Evolutionary conservation across 1,284 basidiomycete species (phyloP), one percentile per base, ranked within the genome.

Genomic region (Ganoderma lingzhi): DNA sequence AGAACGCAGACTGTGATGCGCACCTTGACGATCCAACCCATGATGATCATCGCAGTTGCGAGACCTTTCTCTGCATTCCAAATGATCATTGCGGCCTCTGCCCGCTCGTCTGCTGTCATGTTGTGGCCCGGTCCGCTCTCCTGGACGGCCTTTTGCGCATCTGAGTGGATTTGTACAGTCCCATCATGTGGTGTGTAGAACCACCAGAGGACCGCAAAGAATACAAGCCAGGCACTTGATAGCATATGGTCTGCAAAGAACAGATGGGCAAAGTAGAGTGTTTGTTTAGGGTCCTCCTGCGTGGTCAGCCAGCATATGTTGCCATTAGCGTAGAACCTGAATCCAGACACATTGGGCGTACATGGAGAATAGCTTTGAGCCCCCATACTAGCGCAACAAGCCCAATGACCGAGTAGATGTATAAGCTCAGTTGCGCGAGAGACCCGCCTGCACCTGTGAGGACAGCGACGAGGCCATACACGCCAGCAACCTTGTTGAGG

Each of bases 401-500:
- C 37, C 92, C 95, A 19, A 92, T 81, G 65, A 94, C 91, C 14
- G 96, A 98, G 84, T 99, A 99, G 48, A 96, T 85, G 81, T 99
- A 99, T 78, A 96, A 87, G 80, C 90, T 93, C 69, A 98, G 86
- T 82, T 99, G 97, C 0, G 94, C 90, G 74, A 96, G 92, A 9
- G 95, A 93, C 30, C 96, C 96, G 48, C 95, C 95, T 63, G 91
- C 89, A 59, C 95, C 92, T 2, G 91, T 93, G 74, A 97, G 85
- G 72, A 97, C 87, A 17, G 96, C 96, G 64, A 99, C 92, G 73
- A 99, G 89, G 65, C 97, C 97, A 80, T 98, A 99, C 19, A 99
- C 89, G 67, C 97, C 97, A 17, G 97, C 97, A 65, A 97, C 97
- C 84, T 99, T 99, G 88, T 99, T 99, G 75, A 99, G 88, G 64